A percentile compares a stretch with the other conserved stretches of the same genome.
phyloP scores from a whole-genome alignment of 495 filamentous ascomycete species.

The Xylaria bambusicola region DNA sequence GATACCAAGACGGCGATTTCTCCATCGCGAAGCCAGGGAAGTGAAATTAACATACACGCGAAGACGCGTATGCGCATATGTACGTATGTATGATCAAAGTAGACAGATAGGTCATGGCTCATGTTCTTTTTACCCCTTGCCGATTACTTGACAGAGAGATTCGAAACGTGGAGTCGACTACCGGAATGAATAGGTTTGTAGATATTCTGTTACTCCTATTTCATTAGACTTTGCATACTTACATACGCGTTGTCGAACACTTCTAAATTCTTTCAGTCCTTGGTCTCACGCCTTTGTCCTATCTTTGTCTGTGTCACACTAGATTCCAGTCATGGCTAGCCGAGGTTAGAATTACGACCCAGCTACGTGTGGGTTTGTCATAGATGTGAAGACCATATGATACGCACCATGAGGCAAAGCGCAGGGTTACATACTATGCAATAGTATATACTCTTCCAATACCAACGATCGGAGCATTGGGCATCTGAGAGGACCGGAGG shows the following conservation, averaged over 20 bases:
- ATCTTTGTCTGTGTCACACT: neutral
- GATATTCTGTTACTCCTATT: neutral
- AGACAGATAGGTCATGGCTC: neutral
- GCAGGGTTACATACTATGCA: neutral
- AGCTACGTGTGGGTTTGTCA: slow-evolving; percentile 12
- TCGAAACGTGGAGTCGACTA: slow-evolving; percentile 16
- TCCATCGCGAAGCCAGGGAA: too few relatives aligned
- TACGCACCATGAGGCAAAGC: too few relatives aligned
- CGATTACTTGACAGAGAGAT: neutral
- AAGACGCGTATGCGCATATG: neutral
- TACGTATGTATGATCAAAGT: neutral
- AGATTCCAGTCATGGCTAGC: neutral
- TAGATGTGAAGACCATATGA: neutral
- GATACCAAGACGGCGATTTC: too few relatives aligned
- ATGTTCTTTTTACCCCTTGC: neutral
- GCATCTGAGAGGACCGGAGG: neutral
- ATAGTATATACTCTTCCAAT: neutral
- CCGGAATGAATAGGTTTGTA: neutral
- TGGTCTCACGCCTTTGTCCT: neutral
- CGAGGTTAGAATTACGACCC: neutral
- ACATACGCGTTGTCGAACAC: slow-evolving; percentile 12
- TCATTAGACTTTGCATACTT: slow-evolving; percentile 10
- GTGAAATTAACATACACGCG: too few relatives aligned
- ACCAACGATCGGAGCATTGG: neutral
- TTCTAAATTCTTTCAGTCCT: neutral